phyloP scores from a whole-genome alignment of 148 eudicot genomes.

The Amaranthus palmeri region DNA sequence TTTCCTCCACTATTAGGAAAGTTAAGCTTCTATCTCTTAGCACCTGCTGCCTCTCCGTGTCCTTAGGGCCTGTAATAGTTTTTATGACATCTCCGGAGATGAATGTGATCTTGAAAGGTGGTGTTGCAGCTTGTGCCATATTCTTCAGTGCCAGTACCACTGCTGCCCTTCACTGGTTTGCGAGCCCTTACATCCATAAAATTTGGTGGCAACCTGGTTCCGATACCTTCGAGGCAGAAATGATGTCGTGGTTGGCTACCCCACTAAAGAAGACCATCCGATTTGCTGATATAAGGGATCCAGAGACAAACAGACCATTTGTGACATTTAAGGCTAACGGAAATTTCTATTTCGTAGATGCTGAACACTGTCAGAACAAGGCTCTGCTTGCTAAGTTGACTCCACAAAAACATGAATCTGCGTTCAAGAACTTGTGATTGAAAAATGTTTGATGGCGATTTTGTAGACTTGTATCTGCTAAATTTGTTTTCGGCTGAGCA shows the following conservation, averaged over 20 bases:
- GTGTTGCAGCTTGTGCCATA: constrained; percentile 80
- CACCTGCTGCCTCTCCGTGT: constrained; percentile 93
- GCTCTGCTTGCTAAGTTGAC: constrained; percentile 81
- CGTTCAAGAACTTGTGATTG: constrained; percentile 75
- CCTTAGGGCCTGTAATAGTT: constrained; percentile 90
- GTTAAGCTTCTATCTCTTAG: constrained; percentile 94
- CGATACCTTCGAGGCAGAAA: constrained; percentile 84
- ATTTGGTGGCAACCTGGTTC: constrained; percentile 94
- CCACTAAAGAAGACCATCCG: constrained; percentile 51
- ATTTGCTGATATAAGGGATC: constrained; percentile 64
- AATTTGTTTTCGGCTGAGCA: not conserved
- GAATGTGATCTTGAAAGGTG: constrained; percentile 94
- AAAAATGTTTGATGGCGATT: constrained; percentile 5
- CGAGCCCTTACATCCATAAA: constrained; percentile 90
- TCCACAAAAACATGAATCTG: constrained; percentile 62
- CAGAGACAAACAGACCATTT: constrained; percentile 81
- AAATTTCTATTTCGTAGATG: constrained; percentile 67
- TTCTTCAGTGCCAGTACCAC: constrained; percentile 92
- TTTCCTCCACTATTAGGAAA: constrained; percentile 80
- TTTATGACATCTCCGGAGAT: constrained; percentile 82
- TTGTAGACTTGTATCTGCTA: not conserved
- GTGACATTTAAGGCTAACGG: constrained; percentile 85
- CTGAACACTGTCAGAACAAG: constrained; percentile 81
- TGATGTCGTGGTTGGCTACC: constrained; percentile 89
- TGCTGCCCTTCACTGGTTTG: constrained; percentile 92